Percentiles rank a stretch among this genome's conserved stretches.
Conservation (phyloP, 345 rosid genomes). For the Boechera retrofracta region DNA sequence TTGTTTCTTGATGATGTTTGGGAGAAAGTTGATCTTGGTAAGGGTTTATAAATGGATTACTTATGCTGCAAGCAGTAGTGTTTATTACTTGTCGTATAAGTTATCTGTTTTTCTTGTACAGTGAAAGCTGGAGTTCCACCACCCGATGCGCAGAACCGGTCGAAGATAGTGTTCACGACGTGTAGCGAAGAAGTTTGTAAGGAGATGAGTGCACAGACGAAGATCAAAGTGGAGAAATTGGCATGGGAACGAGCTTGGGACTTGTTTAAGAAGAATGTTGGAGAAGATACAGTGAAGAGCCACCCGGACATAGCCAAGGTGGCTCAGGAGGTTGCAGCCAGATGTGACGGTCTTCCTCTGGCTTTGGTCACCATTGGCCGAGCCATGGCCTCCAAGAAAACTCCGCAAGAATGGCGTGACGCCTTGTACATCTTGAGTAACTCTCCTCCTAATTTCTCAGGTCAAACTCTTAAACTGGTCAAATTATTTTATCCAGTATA, state of each 20-base stretch:
- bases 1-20: conserved; percentile 52
- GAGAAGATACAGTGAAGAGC: conserved; percentile 38
- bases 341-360: conserved; percentile 47
- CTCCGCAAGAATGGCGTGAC: conserved; percentile 44
- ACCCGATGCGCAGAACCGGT: conserved; percentile 36
- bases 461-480: conserved; percentile 2
- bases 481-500: neutral
- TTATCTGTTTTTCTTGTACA: neutral
- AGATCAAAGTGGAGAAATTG: conserved; percentile 45
- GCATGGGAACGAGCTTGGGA: conserved; percentile 43
- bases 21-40: conserved; percentile 49
- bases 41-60: neutral
- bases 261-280: conserved; percentile 47
- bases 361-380: conserved; percentile 49
- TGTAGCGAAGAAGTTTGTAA: conserved; percentile 46
- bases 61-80: neutral
- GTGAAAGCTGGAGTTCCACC: conserved; percentile 45
- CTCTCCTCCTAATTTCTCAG: conserved; percentile 49
- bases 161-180: conserved; percentile 46
- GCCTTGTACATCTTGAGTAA: conserved; percentile 48
- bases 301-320: conserved; percentile 46
- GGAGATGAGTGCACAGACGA: conserved; percentile 45
- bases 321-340: conserved; percentile 44
- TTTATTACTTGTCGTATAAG: conserved; percentile 3
- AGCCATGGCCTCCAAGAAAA: conserved; percentile 49